Percentiles rank a stretch among this genome's conserved stretches.
phyloP scores from a whole-genome alignment of 1,139 yeast genomes.

The Casaregolazyma suthepensis region DNA sequence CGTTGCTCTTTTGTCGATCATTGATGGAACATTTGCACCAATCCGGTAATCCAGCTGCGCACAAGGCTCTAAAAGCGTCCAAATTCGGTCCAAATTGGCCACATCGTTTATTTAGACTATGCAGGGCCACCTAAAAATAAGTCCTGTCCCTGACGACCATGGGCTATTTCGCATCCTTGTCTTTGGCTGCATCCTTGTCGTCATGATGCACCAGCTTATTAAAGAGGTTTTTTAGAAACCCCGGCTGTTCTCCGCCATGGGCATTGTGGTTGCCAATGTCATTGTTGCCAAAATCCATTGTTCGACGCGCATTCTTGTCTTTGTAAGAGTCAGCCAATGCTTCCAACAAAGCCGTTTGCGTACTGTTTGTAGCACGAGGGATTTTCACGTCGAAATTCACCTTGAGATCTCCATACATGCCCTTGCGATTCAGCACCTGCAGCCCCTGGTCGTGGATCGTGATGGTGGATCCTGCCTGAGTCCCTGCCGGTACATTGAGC shows the following conservation, averaged over 20 bases:
- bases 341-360: constrained; percentile 86
- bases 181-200: constrained; percentile 9
- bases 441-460: constrained; percentile 86
- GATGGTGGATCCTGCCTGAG: constrained; percentile 68
- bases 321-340: constrained; percentile 88
- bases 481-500: constrained; percentile 79
- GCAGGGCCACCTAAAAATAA: neutral
- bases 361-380: constrained; percentile 70
- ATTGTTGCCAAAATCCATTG: constrained; percentile 18
- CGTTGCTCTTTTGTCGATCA: neutral
- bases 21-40: neutral
- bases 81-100: neutral
- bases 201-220: constrained; percentile 26
- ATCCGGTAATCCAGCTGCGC: neutral
- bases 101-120: neutral
- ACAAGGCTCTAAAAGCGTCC: neutral
- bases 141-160: constrained; percentile 32
- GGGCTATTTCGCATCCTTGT: constrained; percentile 14
- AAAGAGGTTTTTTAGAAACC: constrained; percentile 27
- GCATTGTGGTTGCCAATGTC: constrained; percentile 8
- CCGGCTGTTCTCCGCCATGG: constrained; percentile 3
- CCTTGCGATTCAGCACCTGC: constrained; percentile 57
- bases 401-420: constrained; percentile 59
- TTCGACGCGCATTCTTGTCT: constrained; percentile 70
- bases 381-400: constrained; percentile 70